A percentile compares a stretch with the other conserved stretches of the same genome.
phyloP scores from a whole-genome alignment of 495 filamentous ascomycete genomes.

The Extremus antarcticus region DNA sequence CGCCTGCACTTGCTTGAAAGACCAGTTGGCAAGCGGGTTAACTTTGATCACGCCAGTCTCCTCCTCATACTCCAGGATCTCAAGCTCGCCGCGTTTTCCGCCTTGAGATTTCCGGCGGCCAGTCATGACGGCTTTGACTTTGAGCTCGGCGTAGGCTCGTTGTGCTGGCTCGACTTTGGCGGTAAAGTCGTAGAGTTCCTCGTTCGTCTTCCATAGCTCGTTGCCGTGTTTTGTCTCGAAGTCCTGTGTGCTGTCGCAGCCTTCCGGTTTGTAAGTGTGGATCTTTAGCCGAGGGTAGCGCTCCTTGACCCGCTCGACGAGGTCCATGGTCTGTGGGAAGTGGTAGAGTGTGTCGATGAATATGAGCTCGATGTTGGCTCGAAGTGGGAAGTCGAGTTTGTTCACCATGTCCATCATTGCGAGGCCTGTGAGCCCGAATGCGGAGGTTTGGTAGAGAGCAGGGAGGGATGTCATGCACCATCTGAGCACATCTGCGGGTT shows the following conservation, averaged over 20 bases:
- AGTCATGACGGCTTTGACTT: constrained; percentile 88
- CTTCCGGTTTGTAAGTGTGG: constrained; percentile 80
- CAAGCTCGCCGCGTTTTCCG: constrained; percentile 77
- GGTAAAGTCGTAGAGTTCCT: constrained; percentile 88
- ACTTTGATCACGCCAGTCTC: constrained; percentile 91
- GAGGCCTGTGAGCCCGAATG: constrained; percentile 87
- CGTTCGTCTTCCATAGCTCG: constrained; percentile 73
- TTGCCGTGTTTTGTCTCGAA: constrained; percentile 75
- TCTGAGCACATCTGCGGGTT: constrained; percentile 74
- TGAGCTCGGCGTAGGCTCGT: constrained; percentile 77
- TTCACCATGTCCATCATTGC: constrained; percentile 93
- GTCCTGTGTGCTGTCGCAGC: constrained; percentile 53
- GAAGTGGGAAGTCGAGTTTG: constrained; percentile 45
- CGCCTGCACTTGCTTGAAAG: constrained; percentile 74
- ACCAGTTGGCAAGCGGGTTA: constrained; percentile 97
- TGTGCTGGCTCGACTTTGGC: constrained; percentile 96
- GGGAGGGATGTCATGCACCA: constrained; percentile 90
- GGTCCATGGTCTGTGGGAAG: constrained; percentile 76
- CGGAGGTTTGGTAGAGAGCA: constrained; percentile 90
- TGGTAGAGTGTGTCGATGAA: constrained; percentile 97
- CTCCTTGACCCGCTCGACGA: constrained; percentile 66
- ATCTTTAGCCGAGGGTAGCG: constrained; percentile 68
- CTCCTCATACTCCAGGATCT: constrained; percentile 86
- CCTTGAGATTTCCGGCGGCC: constrained; percentile 88
- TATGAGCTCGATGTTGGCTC: constrained; percentile 69